phyloP scores from a whole-genome alignment of 2,329 filamentous ascomycete species.

The Ceratocystis lukuohia region DNA sequence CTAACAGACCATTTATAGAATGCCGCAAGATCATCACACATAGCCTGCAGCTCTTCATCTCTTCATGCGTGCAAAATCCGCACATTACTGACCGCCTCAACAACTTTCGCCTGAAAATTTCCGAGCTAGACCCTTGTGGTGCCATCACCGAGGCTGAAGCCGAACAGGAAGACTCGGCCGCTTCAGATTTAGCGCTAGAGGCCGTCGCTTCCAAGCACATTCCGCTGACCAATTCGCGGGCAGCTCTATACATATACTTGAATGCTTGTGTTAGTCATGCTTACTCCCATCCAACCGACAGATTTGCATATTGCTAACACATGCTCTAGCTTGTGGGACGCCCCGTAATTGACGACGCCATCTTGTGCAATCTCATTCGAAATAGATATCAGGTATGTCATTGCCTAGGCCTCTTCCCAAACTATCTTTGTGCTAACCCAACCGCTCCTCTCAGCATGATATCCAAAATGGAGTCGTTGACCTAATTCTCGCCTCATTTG shows the following conservation, averaged over 20 bases:
- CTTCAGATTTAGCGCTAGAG: slow-evolving; percentile 35
- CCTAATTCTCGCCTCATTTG: slow-evolving; percentile 76
- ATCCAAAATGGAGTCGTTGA: slow-evolving; percentile 66
- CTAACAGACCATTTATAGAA: slow-evolving; percentile 25
- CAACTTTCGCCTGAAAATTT: slow-evolving; percentile 43
- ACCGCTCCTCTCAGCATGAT: slow-evolving; percentile 43
- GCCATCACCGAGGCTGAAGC: not conserved
- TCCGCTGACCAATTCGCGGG: slow-evolving; percentile 59
- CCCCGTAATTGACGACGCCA: slow-evolving; percentile 68
- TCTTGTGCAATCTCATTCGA: slow-evolving; percentile 66
- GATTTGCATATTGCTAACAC: not conserved
- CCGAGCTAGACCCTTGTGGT: slow-evolving; percentile 33
- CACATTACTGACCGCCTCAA: slow-evolving; percentile 43
- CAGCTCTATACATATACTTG: slow-evolving; percentile 73
- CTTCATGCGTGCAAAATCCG: slow-evolving; percentile 42
- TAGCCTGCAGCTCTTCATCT: slow-evolving; percentile 40
- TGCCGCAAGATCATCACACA: slow-evolving; percentile 37
- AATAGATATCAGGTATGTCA: slow-evolving; percentile 65
- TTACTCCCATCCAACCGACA: not conserved
- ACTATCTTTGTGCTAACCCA: not conserved
- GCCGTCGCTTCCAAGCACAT: slow-evolving; percentile 47
- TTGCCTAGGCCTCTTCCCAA: not conserved
- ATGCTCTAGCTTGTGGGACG: slow-evolving; percentile 57
- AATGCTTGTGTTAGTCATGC: slow-evolving; percentile 56
- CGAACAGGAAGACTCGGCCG: slow-evolving; percentile 33